Evolutionary conservation across 2,329 filamentous ascomycete species (phyloP).

Genomic region (Parafenestella ontariensis): DNA sequence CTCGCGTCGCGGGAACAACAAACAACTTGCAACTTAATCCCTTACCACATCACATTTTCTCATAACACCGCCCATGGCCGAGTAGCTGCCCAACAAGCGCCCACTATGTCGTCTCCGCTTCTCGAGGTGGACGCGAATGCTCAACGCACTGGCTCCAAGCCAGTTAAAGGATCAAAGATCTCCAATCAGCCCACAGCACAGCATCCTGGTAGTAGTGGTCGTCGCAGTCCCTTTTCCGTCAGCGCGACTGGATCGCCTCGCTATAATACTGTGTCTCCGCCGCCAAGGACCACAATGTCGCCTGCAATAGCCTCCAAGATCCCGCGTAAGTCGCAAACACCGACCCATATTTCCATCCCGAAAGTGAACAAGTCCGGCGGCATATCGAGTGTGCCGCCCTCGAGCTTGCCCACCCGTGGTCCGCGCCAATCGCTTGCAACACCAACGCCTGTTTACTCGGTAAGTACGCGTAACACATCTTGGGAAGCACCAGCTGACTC

Average conservation of each 20-base stretch:
- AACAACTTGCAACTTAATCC: background rate
- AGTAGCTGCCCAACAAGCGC: background rate
- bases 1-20: constrained; percentile 3
- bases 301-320: constrained; percentile 31
- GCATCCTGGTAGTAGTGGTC: background rate
- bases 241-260: constrained; percentile 20
- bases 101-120: constrained; percentile 19
- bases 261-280: constrained; percentile 2
- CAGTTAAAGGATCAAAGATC: constrained; percentile 14
- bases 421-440: background rate
- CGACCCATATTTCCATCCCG: constrained; percentile 4
- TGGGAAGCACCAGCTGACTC: constrained; percentile 6
- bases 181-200: constrained; percentile 10
- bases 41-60: background rate
- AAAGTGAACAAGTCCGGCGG: background rate
- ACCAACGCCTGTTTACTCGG: background rate
- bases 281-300: constrained; percentile 1
- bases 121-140: constrained; percentile 14
- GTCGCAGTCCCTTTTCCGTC: constrained; percentile 15
- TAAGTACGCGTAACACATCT: background rate
- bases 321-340: constrained; percentile 32
- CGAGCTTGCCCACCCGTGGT: constrained; percentile 1
- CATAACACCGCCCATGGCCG: background rate
- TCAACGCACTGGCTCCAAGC: constrained; percentile 7
- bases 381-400: background rate